Evolutionary conservation across 2,329 filamentous ascomycete species (phyloP).

Genomic region (Apiospora sp.): DNA sequence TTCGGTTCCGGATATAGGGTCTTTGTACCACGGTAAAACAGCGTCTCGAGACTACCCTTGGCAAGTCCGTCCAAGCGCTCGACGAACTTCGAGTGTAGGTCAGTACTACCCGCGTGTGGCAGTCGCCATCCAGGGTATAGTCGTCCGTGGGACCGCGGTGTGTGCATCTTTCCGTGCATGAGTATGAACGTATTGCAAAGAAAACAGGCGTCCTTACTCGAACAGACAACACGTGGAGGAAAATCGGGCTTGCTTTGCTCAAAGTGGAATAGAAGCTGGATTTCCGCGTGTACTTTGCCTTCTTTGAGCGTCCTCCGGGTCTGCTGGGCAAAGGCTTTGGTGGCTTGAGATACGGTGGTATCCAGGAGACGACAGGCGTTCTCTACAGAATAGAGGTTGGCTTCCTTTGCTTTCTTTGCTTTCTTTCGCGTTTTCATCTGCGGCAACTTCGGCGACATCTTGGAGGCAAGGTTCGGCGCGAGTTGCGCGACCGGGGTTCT

Average conservation of each 20-base stretch:
- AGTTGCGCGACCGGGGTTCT: no score
- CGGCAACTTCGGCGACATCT: no score
- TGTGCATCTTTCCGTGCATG: constrained; percentile 49
- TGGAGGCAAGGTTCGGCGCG: no score
- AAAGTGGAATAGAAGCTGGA: constrained; percentile 56
- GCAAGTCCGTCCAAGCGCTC: no score
- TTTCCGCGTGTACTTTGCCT: constrained; percentile 57
- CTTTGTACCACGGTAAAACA: constrained; percentile 24
- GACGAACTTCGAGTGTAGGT: constrained; percentile 27
- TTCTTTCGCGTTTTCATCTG: no score
- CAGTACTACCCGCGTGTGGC: constrained; percentile 36
- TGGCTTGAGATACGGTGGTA: constrained; percentile 20
- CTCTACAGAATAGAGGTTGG: neutral
- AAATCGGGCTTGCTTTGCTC: constrained; percentile 39
- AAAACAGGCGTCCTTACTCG: constrained; percentile 60
- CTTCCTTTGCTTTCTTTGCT: constrained; percentile 12
- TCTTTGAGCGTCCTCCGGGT: constrained; percentile 32
- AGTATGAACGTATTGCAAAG: constrained; percentile 58
- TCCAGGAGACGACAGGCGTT: constrained; percentile 25
- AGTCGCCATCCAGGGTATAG: constrained; percentile 56
- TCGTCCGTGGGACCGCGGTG: constrained; percentile 51
- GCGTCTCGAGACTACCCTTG: constrained; percentile 28
- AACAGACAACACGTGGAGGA: constrained; percentile 53
- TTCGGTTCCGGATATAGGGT: constrained; percentile 28
- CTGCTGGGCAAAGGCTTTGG: constrained; percentile 27